Evolutionary conservation across 768 basidiomycete species (phyloP), one percentile per base, ranked within the genome.

Genomic region (Flagelloscypha sp.): DNA sequence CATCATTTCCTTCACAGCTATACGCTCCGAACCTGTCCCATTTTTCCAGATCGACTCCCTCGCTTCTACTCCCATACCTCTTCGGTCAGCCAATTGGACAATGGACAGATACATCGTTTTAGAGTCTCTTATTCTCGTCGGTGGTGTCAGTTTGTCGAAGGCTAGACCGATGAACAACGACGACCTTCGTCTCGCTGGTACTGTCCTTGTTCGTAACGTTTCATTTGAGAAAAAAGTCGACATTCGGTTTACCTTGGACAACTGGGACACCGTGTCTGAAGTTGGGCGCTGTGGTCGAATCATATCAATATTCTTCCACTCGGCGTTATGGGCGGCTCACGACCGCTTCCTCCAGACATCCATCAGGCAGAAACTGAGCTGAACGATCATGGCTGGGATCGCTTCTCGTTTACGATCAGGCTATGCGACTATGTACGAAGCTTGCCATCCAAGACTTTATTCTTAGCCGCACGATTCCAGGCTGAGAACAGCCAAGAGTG

Each of bases 221-320:
- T 65, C 84, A 0, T 98, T 84, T 43, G 79, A 85, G 55, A 98
- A 98, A 59, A 67, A 72, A 34, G 80, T 97, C 30, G 78, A 74
- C 0, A 70, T 95, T 1, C 66, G 93, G 1, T 98, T 93, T 55
- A 97, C 94, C 2, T 65, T 94, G 30, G 94, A 97, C 56, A 77
- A 84, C 31, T 98, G 94, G 94, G 76, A 83, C 43, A 98, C 93
- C 3, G 85, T 86, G 1, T 81, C 77, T 27, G 94, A 98, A 54
- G 89, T 95, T 21, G 42, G n/a, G n/a, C n/a, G 24, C 42, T n/a
- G n/a, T n/a, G n/a, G n/a, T n/a, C n/a, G n/a, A n/a, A n/a, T n/a
- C n/a, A n/a, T n/a, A n/a, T n/a, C n/a, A n/a, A n/a, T n/a, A n/a
- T n/a, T n/a, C n/a, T n/a, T n/a, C n/a, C n/a, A n/a, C n/a, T n/a